These are phyloP conservation scores for Xylaria sp. DNA, from an alignment of 2,329 filamentous ascomycete genomes.

Conservation along the genomic window DNA sequence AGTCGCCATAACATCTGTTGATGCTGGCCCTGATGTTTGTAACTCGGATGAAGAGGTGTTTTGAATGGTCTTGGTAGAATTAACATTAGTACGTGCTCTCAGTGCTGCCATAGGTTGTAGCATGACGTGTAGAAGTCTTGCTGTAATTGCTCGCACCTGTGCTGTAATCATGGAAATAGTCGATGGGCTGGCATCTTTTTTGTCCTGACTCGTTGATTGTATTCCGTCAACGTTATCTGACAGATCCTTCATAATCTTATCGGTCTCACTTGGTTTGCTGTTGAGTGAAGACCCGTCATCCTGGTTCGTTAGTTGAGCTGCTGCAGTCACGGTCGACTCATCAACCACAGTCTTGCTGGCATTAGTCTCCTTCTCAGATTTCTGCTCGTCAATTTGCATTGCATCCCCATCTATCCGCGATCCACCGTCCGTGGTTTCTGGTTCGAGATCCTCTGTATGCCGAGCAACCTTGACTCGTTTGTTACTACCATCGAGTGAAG, in stretches of 20 bases:
- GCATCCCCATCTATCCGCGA: constrained; percentile 4
- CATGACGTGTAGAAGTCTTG: constrained; percentile 15
- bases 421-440: background rate
- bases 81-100: constrained; percentile 27
- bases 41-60: constrained; percentile 4
- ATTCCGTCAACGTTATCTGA: constrained; percentile 2
- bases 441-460: constrained; percentile 15
- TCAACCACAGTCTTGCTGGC: background rate
- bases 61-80: constrained; percentile 19
- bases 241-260: background rate
- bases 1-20: background rate
- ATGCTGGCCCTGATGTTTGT: constrained; percentile 4
- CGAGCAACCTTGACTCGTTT: constrained; percentile 45
- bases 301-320: background rate
- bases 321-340: constrained; percentile 3
- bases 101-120: constrained; percentile 25
- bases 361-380: background rate
- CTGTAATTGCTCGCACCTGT: constrained; percentile 33
- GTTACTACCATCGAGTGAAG: constrained; percentile 40
- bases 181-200: constrained; percentile 9
- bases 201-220: constrained; percentile 4
- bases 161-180: constrained; percentile 22
- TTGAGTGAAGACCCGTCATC: background rate
- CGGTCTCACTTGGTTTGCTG: background rate
- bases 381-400: constrained; percentile 16